A percentile compares a stretch with the other conserved stretches of the same genome.
These are phyloP conservation scores for Malus asiatica DNA, from an alignment of 306 rosid species.

Conservation along the genomic window DNA sequence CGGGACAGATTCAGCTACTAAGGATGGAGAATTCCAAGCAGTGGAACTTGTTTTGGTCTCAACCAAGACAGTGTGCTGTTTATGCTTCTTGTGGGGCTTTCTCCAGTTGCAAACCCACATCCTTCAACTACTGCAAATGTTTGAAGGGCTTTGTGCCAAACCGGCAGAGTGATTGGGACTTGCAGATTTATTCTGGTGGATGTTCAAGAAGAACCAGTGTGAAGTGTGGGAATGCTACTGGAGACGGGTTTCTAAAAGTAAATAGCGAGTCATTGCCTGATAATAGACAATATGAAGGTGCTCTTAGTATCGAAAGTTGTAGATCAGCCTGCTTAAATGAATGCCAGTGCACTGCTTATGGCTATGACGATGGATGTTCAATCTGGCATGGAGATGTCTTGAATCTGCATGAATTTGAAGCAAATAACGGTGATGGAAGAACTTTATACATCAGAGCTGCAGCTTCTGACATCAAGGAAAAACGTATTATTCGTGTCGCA, in stretches of 20 bases:
- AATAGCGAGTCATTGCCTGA: constrained; percentile 25
- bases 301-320: constrained; percentile 29
- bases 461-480: constrained; percentile 34
- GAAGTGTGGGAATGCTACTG: constrained; percentile 21
- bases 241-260: constrained; percentile 33
- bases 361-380: neutral
- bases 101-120: constrained; percentile 13
- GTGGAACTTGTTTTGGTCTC: constrained; percentile 44
- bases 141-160: constrained; percentile 41
- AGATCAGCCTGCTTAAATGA: constrained; percentile 18
- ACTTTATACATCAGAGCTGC: constrained; percentile 41
- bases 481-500: constrained; percentile 17
- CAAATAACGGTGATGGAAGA: constrained; percentile 14
- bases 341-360: constrained; percentile 57
- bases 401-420: constrained; percentile 22
- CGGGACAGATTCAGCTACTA: neutral
- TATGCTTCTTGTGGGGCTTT: constrained; percentile 42
- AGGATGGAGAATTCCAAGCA: rapidly evolving
- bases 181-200: constrained; percentile 38
- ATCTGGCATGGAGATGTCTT: constrained; percentile 11
- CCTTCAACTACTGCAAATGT: constrained; percentile 31
- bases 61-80: constrained; percentile 46
- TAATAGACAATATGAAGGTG: constrained; percentile 9
- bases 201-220: constrained; percentile 36
- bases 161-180: constrained; percentile 27